Percentiles rank a stretch among this genome's conserved stretches.
phyloP scores from a whole-genome alignment of 2,329 filamentous ascomycete species.

The Grosmannia clavigera region DNA sequence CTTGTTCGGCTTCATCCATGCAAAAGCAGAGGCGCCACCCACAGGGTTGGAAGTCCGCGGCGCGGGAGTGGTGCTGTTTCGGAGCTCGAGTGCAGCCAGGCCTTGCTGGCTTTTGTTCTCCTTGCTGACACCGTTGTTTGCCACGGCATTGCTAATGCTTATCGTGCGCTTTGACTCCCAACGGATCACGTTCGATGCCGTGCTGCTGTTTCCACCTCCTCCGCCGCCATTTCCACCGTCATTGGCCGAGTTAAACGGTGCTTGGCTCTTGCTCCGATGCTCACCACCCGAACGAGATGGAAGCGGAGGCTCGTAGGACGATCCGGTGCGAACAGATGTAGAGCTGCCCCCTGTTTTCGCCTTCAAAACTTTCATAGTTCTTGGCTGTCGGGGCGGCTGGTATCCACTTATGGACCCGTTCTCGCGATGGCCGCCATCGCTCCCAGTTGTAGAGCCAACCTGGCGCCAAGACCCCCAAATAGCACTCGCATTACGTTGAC shows the following conservation, averaged over 20 bases:
- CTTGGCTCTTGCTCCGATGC: conserved; percentile 42
- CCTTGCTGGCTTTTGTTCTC: conserved; percentile 21
- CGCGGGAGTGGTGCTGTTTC: conserved; percentile 25
- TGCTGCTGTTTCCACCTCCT: neutral
- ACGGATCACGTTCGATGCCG: conserved; percentile 20
- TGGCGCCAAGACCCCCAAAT: conserved; percentile 66
- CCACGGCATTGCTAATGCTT: conserved; percentile 21
- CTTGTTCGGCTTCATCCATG: conserved; percentile 63
- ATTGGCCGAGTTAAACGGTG: conserved; percentile 1
- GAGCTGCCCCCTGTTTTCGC: conserved; percentile 48
- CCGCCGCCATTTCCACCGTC: conserved; percentile 12
- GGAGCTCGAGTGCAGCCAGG: conserved; percentile 18
- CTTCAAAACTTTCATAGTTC: conserved; percentile 84
- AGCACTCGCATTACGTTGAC: conserved; percentile 33
- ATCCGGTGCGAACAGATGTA: conserved; percentile 34
- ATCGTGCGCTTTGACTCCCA: conserved; percentile 41
- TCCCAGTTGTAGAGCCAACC: conserved; percentile 30
- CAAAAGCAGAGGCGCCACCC: conserved; percentile 85
- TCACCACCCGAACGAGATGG: conserved; percentile 34
- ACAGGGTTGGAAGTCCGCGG: conserved; percentile 65
- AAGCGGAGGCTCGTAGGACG: conserved; percentile 38
- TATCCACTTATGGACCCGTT: conserved; percentile 50
- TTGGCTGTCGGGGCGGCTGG: conserved; percentile 51
- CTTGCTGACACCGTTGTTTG: conserved; percentile 21
- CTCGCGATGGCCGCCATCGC: conserved; percentile 42